Percentiles rank a stretch among this genome's conserved stretches.
Conservation (phyloP, 106 monocot genomes). For the Chionographis japonica region DNA sequence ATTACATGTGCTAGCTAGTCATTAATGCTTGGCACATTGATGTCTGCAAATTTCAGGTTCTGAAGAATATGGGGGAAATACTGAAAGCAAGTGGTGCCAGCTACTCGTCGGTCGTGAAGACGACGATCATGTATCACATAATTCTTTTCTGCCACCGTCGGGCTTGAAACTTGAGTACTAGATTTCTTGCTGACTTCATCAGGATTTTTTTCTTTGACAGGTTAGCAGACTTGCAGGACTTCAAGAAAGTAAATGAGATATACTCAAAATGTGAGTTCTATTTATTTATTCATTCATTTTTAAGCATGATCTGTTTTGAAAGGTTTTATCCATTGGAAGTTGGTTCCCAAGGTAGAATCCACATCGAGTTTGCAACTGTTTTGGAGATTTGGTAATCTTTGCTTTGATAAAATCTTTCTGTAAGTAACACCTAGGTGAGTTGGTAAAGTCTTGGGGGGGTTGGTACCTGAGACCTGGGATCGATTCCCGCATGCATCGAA, state of each 20-base stretch:
- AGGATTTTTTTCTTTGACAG: slow-evolving; percentile 21
- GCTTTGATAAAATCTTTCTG: no score
- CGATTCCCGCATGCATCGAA: no score
- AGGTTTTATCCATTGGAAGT: neutral
- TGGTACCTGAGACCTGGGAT: no score
- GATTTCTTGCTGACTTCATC: neutral
- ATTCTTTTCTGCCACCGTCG: neutral
- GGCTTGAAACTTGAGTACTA: neutral
- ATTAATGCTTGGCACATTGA: neutral
- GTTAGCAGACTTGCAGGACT: slow-evolving; percentile 69
- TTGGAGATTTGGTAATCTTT: no score
- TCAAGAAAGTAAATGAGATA: slow-evolving; percentile 76
- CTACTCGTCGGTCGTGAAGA: slow-evolving; percentile 93
- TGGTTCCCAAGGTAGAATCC: no score
- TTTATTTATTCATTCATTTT: neutral
- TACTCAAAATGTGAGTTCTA: slow-evolving; percentile 63
- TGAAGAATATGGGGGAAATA: slow-evolving; percentile 98
- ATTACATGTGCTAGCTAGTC: no score
- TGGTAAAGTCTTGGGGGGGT: no score
- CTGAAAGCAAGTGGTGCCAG: slow-evolving; percentile 72
- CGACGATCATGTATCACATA: slow-evolving; percentile 76
- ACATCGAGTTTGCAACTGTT: no score
- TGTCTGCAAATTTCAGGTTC: slow-evolving; percentile 32
- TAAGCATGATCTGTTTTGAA: neutral
- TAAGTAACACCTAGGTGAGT: no score